A percentile compares a stretch with the other conserved stretches of the same genome.
phyloP scores from a whole-genome alignment of 345 rosid genomes.

The Aquilaria sinensis region DNA sequence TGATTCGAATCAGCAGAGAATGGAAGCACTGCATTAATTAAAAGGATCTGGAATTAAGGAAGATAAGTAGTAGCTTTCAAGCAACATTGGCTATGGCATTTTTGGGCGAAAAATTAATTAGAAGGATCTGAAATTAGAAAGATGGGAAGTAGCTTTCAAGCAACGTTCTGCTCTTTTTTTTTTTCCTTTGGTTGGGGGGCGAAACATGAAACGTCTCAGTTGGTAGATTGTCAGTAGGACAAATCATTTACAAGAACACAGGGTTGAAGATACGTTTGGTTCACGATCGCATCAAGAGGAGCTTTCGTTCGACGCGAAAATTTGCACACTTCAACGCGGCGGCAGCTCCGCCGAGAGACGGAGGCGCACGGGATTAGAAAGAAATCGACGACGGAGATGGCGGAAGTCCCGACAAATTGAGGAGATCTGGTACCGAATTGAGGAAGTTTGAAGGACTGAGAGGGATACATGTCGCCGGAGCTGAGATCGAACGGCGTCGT shows the following conservation, averaged over 20 bases:
- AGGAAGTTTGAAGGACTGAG: conserved; percentile 61
- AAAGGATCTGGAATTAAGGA: no score
- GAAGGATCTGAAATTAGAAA: conserved; percentile 10
- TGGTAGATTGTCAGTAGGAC: no score
- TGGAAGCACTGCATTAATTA: background rate
- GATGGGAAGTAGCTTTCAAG: conserved; percentile 62
- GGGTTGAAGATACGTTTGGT: conserved; percentile 55
- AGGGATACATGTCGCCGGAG: conserved; percentile 90
- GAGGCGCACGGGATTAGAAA: conserved; percentile 20
- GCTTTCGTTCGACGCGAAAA: conserved; percentile 49
- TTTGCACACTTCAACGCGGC: conserved; percentile 82
- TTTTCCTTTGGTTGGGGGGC: no score
- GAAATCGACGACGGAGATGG: conserved; percentile 4
- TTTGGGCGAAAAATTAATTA: background rate
- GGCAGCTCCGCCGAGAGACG: conserved; percentile 60
- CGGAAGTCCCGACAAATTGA: conserved; percentile 1
- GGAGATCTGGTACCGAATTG: conserved; percentile 28
- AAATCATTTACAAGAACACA: conserved; percentile 52
- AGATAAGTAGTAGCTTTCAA: no score
- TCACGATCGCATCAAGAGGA: conserved; percentile 72
- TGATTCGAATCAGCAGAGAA: background rate
- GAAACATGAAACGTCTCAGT: no score
- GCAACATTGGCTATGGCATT: no score
- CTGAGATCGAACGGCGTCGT: conserved; percentile 44
- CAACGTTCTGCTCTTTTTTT: no score